Evolutionary conservation across 2,329 filamentous ascomycete species (phyloP).

Genomic region (Cladobotryum mycophilum): DNA sequence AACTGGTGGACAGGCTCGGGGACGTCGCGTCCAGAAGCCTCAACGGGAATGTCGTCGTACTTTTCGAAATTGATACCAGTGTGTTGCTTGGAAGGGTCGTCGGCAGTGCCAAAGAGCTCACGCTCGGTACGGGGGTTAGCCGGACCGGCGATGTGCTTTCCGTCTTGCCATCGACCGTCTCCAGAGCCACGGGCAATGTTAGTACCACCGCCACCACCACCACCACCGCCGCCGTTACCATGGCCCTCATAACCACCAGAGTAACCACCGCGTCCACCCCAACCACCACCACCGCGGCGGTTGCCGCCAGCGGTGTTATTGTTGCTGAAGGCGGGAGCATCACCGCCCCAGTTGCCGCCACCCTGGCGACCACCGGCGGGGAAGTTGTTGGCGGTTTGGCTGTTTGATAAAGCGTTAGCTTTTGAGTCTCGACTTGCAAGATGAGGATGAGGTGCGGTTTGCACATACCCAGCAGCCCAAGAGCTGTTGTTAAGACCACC

Average conservation of each 20-base stretch:
- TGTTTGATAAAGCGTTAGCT: background rate
- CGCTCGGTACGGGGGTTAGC: slow-evolving; percentile 85
- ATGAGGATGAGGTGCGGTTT: background rate
- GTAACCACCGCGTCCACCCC: slow-evolving; percentile 29
- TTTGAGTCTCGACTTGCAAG: no score
- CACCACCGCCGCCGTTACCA: slow-evolving; percentile 27
- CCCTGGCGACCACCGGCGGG: slow-evolving; percentile 5
- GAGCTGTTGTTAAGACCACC: slow-evolving; percentile 30
- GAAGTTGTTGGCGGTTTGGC: background rate
- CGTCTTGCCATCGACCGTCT: slow-evolving; percentile 93
- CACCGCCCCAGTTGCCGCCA: slow-evolving; percentile 9
- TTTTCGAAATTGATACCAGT: slow-evolving; percentile 99
- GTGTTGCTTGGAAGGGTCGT: slow-evolving; percentile 91
- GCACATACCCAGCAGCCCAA: slow-evolving; percentile 33
- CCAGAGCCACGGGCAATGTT: slow-evolving; percentile 71
- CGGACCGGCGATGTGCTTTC: slow-evolving; percentile 90
- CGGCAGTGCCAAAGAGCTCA: slow-evolving; percentile 84
- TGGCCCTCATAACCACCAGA: slow-evolving; percentile 29
- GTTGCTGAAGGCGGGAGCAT: slow-evolving; percentile 15
- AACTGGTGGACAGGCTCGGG: slow-evolving; percentile 88
- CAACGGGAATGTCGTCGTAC: slow-evolving; percentile 98
- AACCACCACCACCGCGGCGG: slow-evolving; percentile 27
- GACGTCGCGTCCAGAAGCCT: slow-evolving; percentile 89
- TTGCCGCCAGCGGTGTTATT: slow-evolving; percentile 21
- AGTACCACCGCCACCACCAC: slow-evolving; percentile 44